Conservation (phyloP, 2,329 filamentous ascomycete genomes). For the Aspergillus japonicus region DNA sequence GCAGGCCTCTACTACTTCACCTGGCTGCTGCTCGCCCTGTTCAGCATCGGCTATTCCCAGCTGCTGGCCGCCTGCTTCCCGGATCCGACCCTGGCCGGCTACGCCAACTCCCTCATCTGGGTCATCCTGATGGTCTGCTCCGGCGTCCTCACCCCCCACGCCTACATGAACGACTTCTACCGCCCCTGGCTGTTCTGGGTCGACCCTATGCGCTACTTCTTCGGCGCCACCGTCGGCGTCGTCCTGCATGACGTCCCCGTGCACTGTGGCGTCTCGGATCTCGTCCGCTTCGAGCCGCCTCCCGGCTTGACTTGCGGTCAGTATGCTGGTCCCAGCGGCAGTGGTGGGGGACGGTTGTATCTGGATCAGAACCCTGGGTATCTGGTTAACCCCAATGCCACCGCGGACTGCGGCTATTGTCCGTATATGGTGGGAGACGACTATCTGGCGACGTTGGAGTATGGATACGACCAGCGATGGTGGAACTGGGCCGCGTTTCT, state of each 20-base stretch:
- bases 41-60: background rate
- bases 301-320: constrained; percentile 4
- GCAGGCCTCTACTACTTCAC: background rate
- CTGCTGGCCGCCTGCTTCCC: background rate
- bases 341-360: background rate
- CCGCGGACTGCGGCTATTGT: background rate
- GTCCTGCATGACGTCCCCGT: constrained; percentile 4
- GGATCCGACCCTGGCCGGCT: background rate
- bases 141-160: background rate
- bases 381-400: constrained; percentile 4
- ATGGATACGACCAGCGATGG: constrained; percentile 4
- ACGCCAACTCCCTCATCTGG: background rate
- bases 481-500: constrained; percentile 10
- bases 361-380: background rate
- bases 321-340: background rate
- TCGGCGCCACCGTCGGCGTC: background rate
- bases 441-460: background rate
- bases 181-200: constrained; percentile 11
- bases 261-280: background rate
- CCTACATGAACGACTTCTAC: background rate
- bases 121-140: background rate
- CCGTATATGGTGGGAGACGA: constrained; percentile 6
- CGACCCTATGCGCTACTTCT: constrained; percentile 11
- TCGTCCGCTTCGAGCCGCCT: constrained; percentile 5
- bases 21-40: background rate